Evolutionary conservation across 805 yeast genomes (phyloP).

Genomic region (Hanseniaspora vineae): DNA sequence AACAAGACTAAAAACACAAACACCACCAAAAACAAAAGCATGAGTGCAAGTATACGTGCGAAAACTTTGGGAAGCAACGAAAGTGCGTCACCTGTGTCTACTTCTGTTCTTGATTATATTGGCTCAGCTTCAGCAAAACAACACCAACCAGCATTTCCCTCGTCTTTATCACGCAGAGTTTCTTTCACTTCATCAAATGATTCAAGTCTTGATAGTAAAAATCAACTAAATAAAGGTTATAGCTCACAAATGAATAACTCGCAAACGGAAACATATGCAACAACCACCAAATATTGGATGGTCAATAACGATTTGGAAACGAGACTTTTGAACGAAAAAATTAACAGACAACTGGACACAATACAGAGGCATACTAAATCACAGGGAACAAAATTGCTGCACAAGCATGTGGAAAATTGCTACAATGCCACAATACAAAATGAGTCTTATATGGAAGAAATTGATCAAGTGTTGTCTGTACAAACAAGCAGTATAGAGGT

Average conservation of each 20-base stretch:
- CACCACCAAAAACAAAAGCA: too few species aligned
- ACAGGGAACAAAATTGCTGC: neutral
- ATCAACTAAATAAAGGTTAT: too few species aligned
- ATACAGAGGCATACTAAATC: conserved; percentile 5
- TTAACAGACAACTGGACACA: conserved; percentile 8
- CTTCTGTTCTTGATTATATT: neutral
- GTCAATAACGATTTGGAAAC: conserved; percentile 9
- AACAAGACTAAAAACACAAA: too few species aligned
- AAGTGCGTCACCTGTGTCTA: neutral
- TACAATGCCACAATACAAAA: too few species aligned
- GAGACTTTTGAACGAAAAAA: conserved; percentile 8
- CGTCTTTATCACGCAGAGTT: too few species aligned
- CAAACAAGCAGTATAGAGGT: neutral
- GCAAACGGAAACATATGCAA: too few species aligned
- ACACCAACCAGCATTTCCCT: too few species aligned
- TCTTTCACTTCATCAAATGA: too few species aligned
- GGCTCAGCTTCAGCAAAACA: neutral
- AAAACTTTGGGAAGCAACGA: neutral
- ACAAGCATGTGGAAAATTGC: neutral
- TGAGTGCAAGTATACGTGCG: neutral
- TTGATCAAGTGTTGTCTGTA: neutral
- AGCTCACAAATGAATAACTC: too few species aligned
- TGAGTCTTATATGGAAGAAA: too few species aligned
- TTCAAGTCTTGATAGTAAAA: too few species aligned
- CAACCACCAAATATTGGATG: conserved; percentile 5